Evolutionary conservation across 2,329 filamentous ascomycete species (phyloP).

Genomic region (Xylaria sp.): DNA sequence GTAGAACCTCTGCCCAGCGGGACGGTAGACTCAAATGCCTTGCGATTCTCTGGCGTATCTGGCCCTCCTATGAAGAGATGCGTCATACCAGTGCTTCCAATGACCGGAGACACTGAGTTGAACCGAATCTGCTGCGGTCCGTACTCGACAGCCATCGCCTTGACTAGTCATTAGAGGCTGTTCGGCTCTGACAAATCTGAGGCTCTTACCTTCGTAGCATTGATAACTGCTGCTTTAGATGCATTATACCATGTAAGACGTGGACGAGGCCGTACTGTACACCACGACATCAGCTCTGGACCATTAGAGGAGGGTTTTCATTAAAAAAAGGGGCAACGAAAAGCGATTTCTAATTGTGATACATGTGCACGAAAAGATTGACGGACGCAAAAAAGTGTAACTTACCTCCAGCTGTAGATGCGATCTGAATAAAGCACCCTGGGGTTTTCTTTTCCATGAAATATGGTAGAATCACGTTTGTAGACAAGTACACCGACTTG

Average conservation of each 20-base stretch:
- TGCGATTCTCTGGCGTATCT: slow-evolving; percentile 70
- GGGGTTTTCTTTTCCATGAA: slow-evolving; percentile 65
- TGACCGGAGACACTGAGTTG: slow-evolving; percentile 75
- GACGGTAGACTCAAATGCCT: slow-evolving; percentile 64
- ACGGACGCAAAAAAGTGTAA: background rate
- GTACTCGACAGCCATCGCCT: slow-evolving; percentile 75
- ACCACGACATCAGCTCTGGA: slow-evolving; percentile 2
- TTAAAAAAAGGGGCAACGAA: background rate
- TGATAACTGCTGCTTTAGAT: slow-evolving; percentile 73
- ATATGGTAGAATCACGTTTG: slow-evolving; percentile 68
- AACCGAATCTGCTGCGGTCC: slow-evolving; percentile 77
- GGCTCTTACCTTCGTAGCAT: slow-evolving; percentile 58
- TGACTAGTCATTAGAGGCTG: background rate
- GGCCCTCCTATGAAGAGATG: slow-evolving; percentile 68
- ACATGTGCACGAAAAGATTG: background rate
- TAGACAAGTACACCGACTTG: slow-evolving; percentile 71
- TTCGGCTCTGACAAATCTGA: slow-evolving; percentile 1
- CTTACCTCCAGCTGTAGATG: slow-evolving; percentile 67
- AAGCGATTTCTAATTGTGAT: background rate
- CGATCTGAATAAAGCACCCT: slow-evolving; percentile 73
- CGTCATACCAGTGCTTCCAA: slow-evolving; percentile 73
- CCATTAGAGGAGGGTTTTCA: too few species aligned
- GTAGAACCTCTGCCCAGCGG: slow-evolving; percentile 66
- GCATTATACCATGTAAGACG: slow-evolving; percentile 77
- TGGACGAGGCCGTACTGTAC: slow-evolving; percentile 64